These are phyloP conservation scores for Komagataella populi DNA, from an alignment of 805 yeast genomes.

Conservation along the genomic window DNA sequence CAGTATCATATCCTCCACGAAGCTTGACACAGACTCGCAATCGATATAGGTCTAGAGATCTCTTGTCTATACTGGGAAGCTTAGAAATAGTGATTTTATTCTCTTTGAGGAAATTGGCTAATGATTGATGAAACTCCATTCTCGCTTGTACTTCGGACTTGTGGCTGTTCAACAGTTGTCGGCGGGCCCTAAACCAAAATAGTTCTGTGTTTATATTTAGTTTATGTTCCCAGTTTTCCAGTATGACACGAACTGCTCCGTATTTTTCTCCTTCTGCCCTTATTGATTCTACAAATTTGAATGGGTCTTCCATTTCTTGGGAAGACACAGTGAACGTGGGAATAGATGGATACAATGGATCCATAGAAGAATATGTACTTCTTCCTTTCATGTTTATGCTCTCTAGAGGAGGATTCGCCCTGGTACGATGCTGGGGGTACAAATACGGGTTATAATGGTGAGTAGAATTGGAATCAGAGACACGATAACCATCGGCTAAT, in stretches of 20 bases:
- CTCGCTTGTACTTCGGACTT: constrained; percentile 28
- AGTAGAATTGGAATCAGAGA: constrained; percentile 4
- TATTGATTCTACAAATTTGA: constrained; percentile 44
- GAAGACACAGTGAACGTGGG: constrained; percentile 47
- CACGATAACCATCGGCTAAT: not conserved
- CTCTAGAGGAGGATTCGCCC: constrained; percentile 30
- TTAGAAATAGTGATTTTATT: constrained; percentile 20
- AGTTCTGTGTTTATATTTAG: constrained; percentile 27
- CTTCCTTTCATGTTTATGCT: constrained; percentile 8
- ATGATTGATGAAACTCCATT: constrained; percentile 30
- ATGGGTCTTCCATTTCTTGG: constrained; percentile 50
- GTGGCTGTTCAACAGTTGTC: constrained; percentile 31
- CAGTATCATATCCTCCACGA: constrained; percentile 55
- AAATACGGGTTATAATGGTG: constrained; percentile 30
- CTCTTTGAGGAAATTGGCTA: constrained; percentile 26
- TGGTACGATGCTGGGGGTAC: constrained; percentile 29
- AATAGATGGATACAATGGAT: constrained; percentile 8
- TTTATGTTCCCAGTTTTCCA: constrained; percentile 23
- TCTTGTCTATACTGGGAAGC: constrained; percentile 54
- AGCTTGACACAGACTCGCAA: constrained; percentile 42
- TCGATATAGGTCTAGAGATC: constrained; percentile 51
- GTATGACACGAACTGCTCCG: constrained; percentile 70
- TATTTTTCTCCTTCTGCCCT: constrained; percentile 35
- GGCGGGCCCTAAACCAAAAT: constrained; percentile 36
- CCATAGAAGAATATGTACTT: constrained; percentile 1